Evolutionary conservation across 441 rosid species (phyloP), one percentile per base, ranked within the genome.

Genomic region (Euphorbia schlechtendalii): DNA sequence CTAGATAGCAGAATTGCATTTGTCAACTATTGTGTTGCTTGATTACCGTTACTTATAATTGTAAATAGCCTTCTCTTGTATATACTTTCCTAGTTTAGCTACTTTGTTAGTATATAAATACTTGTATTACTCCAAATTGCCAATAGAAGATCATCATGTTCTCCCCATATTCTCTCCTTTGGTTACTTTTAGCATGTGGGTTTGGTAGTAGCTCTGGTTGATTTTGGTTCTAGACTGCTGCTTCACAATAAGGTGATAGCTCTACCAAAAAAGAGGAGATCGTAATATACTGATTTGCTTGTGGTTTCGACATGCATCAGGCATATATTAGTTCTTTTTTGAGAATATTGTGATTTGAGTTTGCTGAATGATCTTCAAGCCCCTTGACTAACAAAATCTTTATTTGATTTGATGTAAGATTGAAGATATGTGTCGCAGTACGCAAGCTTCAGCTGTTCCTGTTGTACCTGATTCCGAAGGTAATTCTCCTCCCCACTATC

Each of bases 401-500:
- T 72, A 56, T 52, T 34, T 38, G 38, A 62, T 63, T 68, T 30
- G 64, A 20, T 73, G 73, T 77, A 89, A 52, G 98, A 91, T 94
- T 66, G 99, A 87, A 81, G 76, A 77, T 66, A 89, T 94, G 99
- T 91, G 96, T 68, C 81, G 77, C 72, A 82, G 76, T 68, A 86
- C 84, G 65, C 82, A 71, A 71, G 80, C 94, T 51, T 85, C 89
- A 72, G 98, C 92, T 36, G 90, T 91, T 76, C 98, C 99, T 58
- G 83, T 91, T 61, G 75, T 87, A 74, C 73, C 96, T 74, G 98
- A 94, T 78, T 86, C 95, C 76, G 90, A 83, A 91, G 99, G 99
- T 93, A 68, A 53, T 53, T 3, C 11, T 74, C 5, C 30, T 22
- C 55, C 45, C 20, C n/a, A 25, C 20, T 58, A 8, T 20, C 20